A percentile compares a stretch with the other conserved stretches of the same genome.
Evolutionary conservation across 2,329 filamentous ascomycete species (phyloP).

Genomic region (Mycogone perniciosa): DNA sequence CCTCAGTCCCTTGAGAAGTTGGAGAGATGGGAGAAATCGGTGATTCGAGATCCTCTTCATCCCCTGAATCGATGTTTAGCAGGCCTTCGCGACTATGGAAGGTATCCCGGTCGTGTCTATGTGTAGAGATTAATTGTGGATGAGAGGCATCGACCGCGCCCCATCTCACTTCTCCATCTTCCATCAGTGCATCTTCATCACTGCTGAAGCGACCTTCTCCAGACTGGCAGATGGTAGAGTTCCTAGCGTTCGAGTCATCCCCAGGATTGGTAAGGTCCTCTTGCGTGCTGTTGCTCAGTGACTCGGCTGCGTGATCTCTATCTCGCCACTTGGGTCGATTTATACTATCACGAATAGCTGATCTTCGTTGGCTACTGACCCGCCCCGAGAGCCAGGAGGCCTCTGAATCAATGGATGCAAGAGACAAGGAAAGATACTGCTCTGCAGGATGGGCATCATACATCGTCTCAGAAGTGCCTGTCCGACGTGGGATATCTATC

Average conservation of each 20-base stretch:
- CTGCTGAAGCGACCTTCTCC: constrained; percentile 50
- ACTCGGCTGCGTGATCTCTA: constrained; percentile 31
- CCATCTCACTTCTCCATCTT: constrained; percentile 44
- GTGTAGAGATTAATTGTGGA: constrained; percentile 55
- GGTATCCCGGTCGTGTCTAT: constrained; percentile 33
- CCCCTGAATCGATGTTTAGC: constrained; percentile 35
- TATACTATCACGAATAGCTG: constrained; percentile 38
- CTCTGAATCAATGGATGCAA: constrained; percentile 93
- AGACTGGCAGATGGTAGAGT: constrained; percentile 32
- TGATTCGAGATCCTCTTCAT: constrained; percentile 26
- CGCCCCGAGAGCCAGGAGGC: constrained; percentile 90
- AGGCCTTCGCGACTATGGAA: constrained; percentile 49
- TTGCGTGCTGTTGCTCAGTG: constrained; percentile 41
- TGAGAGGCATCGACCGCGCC: constrained; percentile 40
- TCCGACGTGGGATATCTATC: constrained; percentile 22
- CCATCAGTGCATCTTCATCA: constrained; percentile 47
- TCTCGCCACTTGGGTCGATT: constrained; percentile 25
- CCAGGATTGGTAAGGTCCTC: constrained; percentile 59
- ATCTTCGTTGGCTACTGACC: constrained; percentile 41
- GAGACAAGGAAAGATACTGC: constrained; percentile 69
- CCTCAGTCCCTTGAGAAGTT: constrained; percentile 22
- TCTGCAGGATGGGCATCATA: constrained; percentile 41
- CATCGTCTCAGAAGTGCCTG: constrained; percentile 20
- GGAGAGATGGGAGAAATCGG: constrained; percentile 20
- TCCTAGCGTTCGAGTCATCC: constrained; percentile 52